Percentiles rank a stretch among this genome's conserved stretches.
These are phyloP conservation scores for Pseudozyma flocculosa DNA, from an alignment of 1,284 basidiomycete genomes.

Conservation along the genomic window DNA sequence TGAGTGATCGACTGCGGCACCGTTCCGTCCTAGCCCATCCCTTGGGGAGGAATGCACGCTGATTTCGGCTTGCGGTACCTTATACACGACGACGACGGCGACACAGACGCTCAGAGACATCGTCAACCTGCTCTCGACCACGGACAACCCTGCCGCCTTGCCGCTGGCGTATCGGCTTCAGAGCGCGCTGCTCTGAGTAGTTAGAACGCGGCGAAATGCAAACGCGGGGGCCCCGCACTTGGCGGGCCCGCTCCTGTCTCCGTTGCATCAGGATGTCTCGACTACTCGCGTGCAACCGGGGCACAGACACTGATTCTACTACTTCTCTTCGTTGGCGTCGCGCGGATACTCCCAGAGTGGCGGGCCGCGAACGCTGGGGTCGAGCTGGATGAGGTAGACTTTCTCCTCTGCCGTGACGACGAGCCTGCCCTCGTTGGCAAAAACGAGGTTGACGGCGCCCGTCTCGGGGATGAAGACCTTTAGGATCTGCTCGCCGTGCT, in stretches of 20 bases:
- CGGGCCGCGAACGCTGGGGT: background rate
- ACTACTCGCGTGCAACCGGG: no score
- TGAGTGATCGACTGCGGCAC: conserved; percentile 4
- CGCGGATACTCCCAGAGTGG: conserved; percentile 4
- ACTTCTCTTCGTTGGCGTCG: background rate
- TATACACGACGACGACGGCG: no score
- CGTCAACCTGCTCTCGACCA: conserved; percentile 53
- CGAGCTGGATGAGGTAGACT: conserved; percentile 5
- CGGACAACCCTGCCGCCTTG: conserved; percentile 55
- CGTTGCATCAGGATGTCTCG: no score
- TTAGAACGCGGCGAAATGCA: no score
- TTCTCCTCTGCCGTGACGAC: conserved; percentile 3
- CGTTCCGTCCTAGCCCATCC: no score
- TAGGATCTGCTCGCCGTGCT: conserved; percentile 1
- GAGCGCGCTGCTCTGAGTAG: conserved; percentile 29
- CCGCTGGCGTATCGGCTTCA: conserved; percentile 53
- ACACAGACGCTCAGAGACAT: conserved; percentile 53
- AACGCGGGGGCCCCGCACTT: no score
- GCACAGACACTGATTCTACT: no score
- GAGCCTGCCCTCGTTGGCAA: conserved; percentile 7
- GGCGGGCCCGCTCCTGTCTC: no score
- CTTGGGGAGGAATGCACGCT: no score
- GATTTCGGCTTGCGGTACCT: no score
- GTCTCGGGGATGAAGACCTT: conserved; percentile 6
- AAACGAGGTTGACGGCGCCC: conserved; percentile 6